Conservation (phyloP, 2,329 filamentous ascomycete species). For the Orbilia javanica region DNA sequence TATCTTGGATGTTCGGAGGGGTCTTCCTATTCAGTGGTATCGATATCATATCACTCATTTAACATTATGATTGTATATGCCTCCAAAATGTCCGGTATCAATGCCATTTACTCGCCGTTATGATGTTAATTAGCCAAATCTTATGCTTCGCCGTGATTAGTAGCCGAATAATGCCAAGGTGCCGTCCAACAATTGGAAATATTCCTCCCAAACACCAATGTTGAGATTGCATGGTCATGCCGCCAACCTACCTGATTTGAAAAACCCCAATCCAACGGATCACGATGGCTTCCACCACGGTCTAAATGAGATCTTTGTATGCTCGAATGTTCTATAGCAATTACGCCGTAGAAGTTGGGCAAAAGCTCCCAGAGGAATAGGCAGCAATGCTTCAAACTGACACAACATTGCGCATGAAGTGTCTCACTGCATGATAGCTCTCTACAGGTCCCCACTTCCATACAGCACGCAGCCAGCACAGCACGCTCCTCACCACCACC, state of each 20-base stretch:
- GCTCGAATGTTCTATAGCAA: constrained; percentile 6
- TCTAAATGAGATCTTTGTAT: background rate
- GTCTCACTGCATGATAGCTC: background rate
- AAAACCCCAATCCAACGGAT: background rate
- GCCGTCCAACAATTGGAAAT: background rate
- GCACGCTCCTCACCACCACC: background rate
- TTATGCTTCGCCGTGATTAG: background rate
- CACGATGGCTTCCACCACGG: background rate
- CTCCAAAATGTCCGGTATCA: background rate
- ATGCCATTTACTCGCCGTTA: background rate
- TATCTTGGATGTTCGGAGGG: background rate
- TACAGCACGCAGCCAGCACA: background rate
- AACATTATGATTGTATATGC: background rate
- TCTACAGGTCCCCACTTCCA: background rate
- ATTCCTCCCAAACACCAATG: background rate
- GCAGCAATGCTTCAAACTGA: constrained; percentile 21
- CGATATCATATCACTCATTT: background rate
- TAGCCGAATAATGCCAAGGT: background rate
- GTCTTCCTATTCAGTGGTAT: background rate
- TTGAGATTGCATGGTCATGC: background rate
- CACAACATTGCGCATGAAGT: constrained; percentile 5
- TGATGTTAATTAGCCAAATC: background rate
- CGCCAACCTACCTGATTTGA: background rate
- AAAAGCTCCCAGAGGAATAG: background rate
- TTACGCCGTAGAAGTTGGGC: background rate